A percentile compares a stretch with the other conserved stretches of the same genome.
Evolutionary conservation across 805 yeast species (phyloP).

Genomic region (Huiozyma naganishii): DNA sequence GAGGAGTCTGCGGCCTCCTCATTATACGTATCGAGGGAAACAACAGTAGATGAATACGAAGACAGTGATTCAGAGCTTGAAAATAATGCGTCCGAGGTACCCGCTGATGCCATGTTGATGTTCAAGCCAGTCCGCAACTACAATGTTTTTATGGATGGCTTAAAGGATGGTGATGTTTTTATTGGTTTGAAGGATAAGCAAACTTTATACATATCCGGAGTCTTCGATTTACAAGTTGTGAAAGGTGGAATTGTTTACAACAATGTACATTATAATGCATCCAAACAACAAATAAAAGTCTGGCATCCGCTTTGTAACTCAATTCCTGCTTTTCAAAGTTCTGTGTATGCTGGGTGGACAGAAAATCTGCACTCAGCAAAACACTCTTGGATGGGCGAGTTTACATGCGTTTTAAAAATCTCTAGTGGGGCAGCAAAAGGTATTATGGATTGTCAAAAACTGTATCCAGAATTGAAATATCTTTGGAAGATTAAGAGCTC

Average conservation of each 20-base stretch:
- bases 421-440: conserved; percentile 8
- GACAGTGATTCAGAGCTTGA: conserved; percentile 5
- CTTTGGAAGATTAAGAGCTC: conserved; percentile 15
- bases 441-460: conserved; percentile 7
- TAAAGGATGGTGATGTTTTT: conserved; percentile 5
- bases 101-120: too few relatives aligned
- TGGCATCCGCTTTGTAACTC: conserved; percentile 25
- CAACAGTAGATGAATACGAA: conserved; percentile 12
- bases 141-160: too few relatives aligned
- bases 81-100: not conserved
- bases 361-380: conserved; percentile 7
- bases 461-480: conserved; percentile 13
- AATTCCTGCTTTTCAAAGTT: conserved; percentile 19
- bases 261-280: conserved; percentile 23
- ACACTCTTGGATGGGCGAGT: conserved; percentile 7
- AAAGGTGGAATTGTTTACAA: conserved; percentile 27
- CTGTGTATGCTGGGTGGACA: conserved; percentile 27
- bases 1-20: too few relatives aligned
- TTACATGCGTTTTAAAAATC: conserved; percentile 16
- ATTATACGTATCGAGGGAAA: conserved; percentile 7
- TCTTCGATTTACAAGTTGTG: conserved; percentile 18
- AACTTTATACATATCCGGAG: conserved; percentile 18
- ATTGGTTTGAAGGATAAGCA: conserved; percentile 20
- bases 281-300: conserved; percentile 9
- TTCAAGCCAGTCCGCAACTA: too few relatives aligned